Evolutionary conservation across 2,329 filamentous ascomycete genomes (phyloP).

Genomic region (Arthrobotrys sphaeroides): DNA sequence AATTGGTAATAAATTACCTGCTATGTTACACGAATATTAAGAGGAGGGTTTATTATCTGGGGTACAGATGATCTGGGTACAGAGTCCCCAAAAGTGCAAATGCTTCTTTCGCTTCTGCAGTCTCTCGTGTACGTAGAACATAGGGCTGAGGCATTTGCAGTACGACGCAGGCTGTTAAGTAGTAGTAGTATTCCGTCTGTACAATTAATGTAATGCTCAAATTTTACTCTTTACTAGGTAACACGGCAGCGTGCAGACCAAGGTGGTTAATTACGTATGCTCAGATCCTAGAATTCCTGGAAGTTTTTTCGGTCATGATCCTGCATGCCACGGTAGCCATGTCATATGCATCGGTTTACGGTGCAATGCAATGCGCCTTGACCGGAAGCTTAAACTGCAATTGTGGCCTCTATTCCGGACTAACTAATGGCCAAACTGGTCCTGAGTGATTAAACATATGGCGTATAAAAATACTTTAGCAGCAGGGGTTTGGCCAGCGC

Average conservation of each 20-base stretch:
- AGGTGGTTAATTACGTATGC: too few relatives aligned
- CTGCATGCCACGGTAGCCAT: not conserved
- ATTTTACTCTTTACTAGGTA: too few relatives aligned
- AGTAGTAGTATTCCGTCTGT: not conserved
- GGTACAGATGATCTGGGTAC: too few relatives aligned
- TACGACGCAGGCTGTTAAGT: not conserved
- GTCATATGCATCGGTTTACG: not conserved
- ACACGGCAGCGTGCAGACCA: too few relatives aligned
- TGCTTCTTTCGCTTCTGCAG: constrained; percentile 1
- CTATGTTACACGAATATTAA: not conserved
- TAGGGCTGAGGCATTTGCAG: not conserved
- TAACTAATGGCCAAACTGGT: not conserved
- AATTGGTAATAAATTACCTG: not conserved
- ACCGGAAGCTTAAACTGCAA: not conserved
- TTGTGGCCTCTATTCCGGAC: not conserved
- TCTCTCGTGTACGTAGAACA: not conserved
- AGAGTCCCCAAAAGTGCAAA: not conserved
- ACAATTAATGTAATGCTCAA: too few relatives aligned
- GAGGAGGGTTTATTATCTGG: not conserved
- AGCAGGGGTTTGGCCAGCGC: not conserved
- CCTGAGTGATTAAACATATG: not conserved
- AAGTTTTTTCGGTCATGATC: not conserved
- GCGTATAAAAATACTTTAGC: not conserved
- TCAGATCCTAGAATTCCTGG: not conserved
- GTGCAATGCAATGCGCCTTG: not conserved